Evolutionary conservation across 2,329 filamentous ascomycete species (phyloP).

Genomic region (Bipolaris cookei): DNA sequence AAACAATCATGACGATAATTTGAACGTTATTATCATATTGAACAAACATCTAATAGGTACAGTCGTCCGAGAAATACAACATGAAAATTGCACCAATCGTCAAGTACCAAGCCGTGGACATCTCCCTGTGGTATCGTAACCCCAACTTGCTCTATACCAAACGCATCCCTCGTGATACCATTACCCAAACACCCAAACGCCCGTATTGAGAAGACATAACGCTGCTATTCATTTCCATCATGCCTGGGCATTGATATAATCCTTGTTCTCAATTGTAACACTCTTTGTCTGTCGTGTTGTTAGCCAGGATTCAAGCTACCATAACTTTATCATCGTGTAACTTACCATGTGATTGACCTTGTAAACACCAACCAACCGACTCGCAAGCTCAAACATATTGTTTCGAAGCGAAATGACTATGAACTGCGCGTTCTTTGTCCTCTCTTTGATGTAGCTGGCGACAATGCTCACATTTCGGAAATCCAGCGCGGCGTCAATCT

Average conservation of each 20-base stretch:
- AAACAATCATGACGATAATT: background rate
- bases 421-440: conserved; percentile 98
- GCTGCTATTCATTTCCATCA: conserved; percentile 10
- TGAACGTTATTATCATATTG: background rate
- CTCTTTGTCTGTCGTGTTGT: conserved; percentile 57
- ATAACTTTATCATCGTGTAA: conserved; percentile 1
- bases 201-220: conserved; percentile 1
- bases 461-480: conserved; percentile 99
- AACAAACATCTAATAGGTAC: background rate
- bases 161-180: conserved; percentile 1
- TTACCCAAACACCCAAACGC: conserved; percentile 10
- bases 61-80: background rate
- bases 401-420: conserved; percentile 97
- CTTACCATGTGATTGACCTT: conserved; percentile 95
- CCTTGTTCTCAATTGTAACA: conserved; percentile 60
- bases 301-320: conserved; percentile 11
- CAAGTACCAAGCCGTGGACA: conserved; percentile 8
- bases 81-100: conserved; percentile 13
- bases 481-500: conserved; percentile 97
- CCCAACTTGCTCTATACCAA: conserved; percentile 6
- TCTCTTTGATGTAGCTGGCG: conserved; percentile 97
- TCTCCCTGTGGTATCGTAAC: conserved; percentile 17
- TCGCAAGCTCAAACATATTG: conserved; percentile 99
- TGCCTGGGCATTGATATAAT: conserved; percentile 48
- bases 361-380: conserved; percentile 93